Evolutionary conservation across 208 protist species (phyloP).

Genomic region (Trypanosoma grayi): DNA sequence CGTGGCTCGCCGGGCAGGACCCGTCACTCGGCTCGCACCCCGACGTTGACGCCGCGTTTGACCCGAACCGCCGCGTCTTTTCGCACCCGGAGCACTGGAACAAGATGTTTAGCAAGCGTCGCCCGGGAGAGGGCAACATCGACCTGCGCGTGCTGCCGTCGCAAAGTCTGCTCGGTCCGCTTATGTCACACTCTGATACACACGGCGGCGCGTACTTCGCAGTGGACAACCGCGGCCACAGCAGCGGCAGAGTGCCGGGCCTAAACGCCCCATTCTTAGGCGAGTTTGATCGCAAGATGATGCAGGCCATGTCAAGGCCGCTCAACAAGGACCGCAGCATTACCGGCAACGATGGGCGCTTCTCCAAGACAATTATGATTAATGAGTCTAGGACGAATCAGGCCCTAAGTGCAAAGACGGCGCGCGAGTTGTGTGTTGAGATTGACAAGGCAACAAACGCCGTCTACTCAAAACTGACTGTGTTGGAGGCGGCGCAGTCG

Average conservation of each 20-base stretch:
- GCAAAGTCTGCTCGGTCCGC: slow-evolving; percentile 63
- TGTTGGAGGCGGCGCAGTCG: slow-evolving; percentile 87
- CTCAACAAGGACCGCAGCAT: slow-evolving; percentile 75
- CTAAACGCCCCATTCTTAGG: slow-evolving; percentile 83
- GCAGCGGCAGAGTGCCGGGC: slow-evolving; percentile 71
- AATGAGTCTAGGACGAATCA: slow-evolving; percentile 83
- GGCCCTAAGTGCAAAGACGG: slow-evolving; percentile 60
- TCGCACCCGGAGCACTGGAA: slow-evolving; percentile 90
- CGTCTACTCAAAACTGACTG: slow-evolving; percentile 82
- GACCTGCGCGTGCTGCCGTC: slow-evolving; percentile 57
- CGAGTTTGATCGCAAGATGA: slow-evolving; percentile 87
- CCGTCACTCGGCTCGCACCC: slow-evolving; percentile 54
- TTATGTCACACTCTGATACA: slow-evolving; percentile 80
- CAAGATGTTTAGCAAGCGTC: slow-evolving; percentile 86
- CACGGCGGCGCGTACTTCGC: slow-evolving; percentile 59
- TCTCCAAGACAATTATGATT: slow-evolving; percentile 87
- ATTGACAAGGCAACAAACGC: slow-evolving; percentile 84
- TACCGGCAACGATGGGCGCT: slow-evolving; percentile 81
- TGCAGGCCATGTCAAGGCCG: slow-evolving; percentile 85
- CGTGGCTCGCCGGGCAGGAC: slow-evolving; percentile 76
- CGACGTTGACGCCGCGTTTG: slow-evolving; percentile 58
- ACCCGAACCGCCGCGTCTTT: slow-evolving; percentile 81
- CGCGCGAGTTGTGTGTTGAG: slow-evolving; percentile 56
- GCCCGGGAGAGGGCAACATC: slow-evolving; percentile 84
- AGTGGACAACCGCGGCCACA: slow-evolving; percentile 62